Evolutionary conservation across 106 monocot genomes (phyloP).

Genomic region (Agapanthus africanus): DNA sequence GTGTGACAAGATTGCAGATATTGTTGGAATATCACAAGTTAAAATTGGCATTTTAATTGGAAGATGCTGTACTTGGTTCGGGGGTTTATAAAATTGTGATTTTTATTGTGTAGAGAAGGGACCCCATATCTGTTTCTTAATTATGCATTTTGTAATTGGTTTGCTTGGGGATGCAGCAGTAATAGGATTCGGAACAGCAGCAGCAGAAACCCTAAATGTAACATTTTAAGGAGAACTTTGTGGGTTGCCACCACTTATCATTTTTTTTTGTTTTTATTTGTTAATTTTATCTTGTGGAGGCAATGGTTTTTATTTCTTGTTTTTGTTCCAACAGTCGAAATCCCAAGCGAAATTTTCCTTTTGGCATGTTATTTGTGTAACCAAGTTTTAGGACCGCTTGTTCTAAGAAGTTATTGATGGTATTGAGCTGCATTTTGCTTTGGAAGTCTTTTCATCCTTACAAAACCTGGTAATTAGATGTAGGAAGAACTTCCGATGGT

Average conservation of each 20-base stretch:
- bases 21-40: too few relatives aligned
- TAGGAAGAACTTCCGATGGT: too few relatives aligned
- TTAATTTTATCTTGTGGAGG: conserved; percentile 5
- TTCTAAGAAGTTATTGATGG: too few relatives aligned
- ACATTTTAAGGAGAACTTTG: not conserved
- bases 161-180: not conserved
- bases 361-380: not conserved
- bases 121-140: not conserved
- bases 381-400: too few relatives aligned
- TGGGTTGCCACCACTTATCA: not conserved
- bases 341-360: not conserved
- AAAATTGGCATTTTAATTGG: too few relatives aligned
- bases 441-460: too few relatives aligned
- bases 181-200: not conserved
- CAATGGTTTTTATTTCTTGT: not conserved
- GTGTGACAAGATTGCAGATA: too few relatives aligned
- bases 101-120: not conserved
- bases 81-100: too few relatives aligned
- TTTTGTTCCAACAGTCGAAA: not conserved
- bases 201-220: conserved; percentile 1
- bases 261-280: not conserved
- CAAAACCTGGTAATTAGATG: too few relatives aligned
- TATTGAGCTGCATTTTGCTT: not conserved
- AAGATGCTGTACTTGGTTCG: too few relatives aligned
- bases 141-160: conserved; percentile 1